Evolutionary conservation across 2,329 filamentous ascomycete species (phyloP).

Genomic region (Monosporascus sp.): DNA sequence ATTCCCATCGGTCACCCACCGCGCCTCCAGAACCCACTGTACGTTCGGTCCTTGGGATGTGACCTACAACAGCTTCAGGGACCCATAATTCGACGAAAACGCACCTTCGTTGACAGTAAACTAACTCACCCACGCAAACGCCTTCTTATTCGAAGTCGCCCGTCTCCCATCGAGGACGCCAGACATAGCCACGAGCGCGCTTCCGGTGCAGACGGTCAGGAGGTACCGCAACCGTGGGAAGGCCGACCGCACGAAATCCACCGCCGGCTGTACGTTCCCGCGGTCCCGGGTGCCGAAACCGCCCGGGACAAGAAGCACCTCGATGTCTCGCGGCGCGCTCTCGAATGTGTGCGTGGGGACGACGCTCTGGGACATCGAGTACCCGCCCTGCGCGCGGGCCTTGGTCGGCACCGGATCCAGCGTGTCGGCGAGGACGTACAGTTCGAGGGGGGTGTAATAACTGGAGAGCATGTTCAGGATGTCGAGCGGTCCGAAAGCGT

Average conservation of each 20-base stretch:
- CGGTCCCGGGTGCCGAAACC: conserved; percentile 44
- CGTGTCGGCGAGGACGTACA: conserved; percentile 37
- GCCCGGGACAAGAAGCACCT: conserved; percentile 64
- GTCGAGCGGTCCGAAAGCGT: conserved; percentile 43
- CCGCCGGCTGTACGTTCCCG: conserved; percentile 27
- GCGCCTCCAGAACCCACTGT: conserved; percentile 55
- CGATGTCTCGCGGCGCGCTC: conserved; percentile 44
- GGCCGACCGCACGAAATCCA: conserved; percentile 41
- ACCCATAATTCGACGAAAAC: too few relatives aligned
- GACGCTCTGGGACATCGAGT: conserved; percentile 31
- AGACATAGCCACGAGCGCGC: conserved; percentile 51
- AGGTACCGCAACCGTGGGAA: conserved; percentile 48
- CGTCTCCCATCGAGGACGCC: conserved; percentile 55
- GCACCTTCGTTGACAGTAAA: background rate
- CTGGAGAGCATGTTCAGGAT: conserved; percentile 37
- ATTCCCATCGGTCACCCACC: conserved; percentile 63
- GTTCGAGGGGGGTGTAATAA: conserved; percentile 28
- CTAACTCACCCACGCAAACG: conserved; percentile 41
- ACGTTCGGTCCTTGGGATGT: conserved; percentile 44
- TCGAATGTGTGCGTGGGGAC: conserved; percentile 48
- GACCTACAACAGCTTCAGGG: conserved; percentile 8
- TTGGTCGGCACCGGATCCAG: conserved; percentile 36
- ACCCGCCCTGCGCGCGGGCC: conserved; percentile 13
- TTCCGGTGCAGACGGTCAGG: conserved; percentile 64
- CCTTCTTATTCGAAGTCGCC: conserved; percentile 64